phyloP scores from a whole-genome alignment of 495 filamentous ascomycete genomes.

The Viridothelium virens region DNA sequence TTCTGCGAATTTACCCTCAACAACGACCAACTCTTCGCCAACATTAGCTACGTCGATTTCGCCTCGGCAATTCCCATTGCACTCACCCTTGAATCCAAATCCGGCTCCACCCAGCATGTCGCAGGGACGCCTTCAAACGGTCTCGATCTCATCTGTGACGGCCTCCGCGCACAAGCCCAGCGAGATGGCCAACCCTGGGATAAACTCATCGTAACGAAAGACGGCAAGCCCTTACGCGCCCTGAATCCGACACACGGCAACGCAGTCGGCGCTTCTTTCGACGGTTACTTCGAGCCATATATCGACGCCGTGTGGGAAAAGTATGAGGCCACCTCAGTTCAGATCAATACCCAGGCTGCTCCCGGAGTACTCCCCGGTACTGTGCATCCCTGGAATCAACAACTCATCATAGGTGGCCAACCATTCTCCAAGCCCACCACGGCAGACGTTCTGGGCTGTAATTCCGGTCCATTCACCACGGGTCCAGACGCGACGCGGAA shows the following conservation, averaged over 20 bases:
- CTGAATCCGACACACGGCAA: constrained; percentile 60
- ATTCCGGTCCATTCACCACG: constrained; percentile 58
- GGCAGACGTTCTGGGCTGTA: constrained; percentile 63
- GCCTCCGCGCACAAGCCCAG: constrained; percentile 46
- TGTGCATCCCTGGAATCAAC: constrained; percentile 38
- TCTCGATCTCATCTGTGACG: constrained; percentile 48
- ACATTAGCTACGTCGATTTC: constrained; percentile 72
- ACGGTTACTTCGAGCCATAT: constrained; percentile 55
- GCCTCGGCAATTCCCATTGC: constrained; percentile 54
- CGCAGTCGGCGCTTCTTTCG: constrained; percentile 49
- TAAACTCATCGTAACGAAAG: constrained; percentile 48
- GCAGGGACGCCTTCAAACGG: constrained; percentile 51
- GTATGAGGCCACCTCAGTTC: constrained; percentile 44
- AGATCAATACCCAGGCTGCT: constrained; percentile 55
- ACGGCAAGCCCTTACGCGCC: constrained; percentile 51
- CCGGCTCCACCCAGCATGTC: constrained; percentile 48
- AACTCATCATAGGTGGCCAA: constrained; percentile 47
- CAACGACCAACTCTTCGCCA: constrained; percentile 57
- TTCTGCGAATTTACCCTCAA: constrained; percentile 75
- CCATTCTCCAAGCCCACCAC: constrained; percentile 51
- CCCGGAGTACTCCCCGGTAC: constrained; percentile 46
- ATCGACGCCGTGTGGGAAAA: constrained; percentile 57
- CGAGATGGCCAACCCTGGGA: constrained; percentile 56
- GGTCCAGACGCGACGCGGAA: constrained; percentile 42
- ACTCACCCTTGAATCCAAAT: constrained; percentile 48